Evolutionary conservation across 805 yeast genomes (phyloP).

Genomic region (Yarrowia alimentaria): DNA sequence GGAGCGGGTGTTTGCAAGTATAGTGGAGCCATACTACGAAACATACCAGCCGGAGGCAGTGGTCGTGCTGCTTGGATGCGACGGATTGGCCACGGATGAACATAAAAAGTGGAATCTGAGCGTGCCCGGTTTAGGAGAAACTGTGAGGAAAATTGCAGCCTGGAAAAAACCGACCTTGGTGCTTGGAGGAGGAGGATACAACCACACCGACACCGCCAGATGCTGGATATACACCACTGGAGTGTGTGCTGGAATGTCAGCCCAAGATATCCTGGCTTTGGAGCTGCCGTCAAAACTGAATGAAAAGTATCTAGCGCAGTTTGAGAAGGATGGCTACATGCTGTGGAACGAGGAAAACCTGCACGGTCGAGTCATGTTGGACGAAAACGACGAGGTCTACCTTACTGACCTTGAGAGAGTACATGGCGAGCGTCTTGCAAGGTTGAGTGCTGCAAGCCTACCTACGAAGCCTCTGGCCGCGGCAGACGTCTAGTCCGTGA

Average conservation of each 20-base stretch:
- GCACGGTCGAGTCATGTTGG: conserved; percentile 2
- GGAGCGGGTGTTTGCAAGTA: conserved; percentile 41
- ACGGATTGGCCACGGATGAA: conserved; percentile 66
- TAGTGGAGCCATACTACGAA: conserved; percentile 47
- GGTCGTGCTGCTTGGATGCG: conserved; percentile 70
- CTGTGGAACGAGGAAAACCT: conserved; percentile 22
- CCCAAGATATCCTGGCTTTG: neutral
- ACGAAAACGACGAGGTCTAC: conserved; percentile 7
- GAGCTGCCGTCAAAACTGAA: conserved; percentile 3
- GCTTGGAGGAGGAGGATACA: conserved; percentile 79
- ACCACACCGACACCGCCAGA: conserved; percentile 58
- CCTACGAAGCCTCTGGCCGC: too few species aligned
- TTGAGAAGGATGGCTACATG: conserved; percentile 16
- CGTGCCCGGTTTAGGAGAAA: conserved; percentile 48
- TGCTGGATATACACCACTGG: conserved; percentile 52
- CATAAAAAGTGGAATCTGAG: conserved; percentile 69
- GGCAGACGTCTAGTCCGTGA: too few species aligned
- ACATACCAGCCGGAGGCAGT: conserved; percentile 50
- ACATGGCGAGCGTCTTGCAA: neutral
- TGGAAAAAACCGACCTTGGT: conserved; percentile 45
- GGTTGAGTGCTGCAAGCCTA: too few species aligned
- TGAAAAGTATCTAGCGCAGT: conserved; percentile 1
- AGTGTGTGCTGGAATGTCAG: conserved; percentile 22
- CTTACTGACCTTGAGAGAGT: neutral
- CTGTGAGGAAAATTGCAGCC: conserved; percentile 39